Evolutionary conservation across 768 basidiomycete genomes (phyloP).

Genomic region (Lactarius tabidus): DNA sequence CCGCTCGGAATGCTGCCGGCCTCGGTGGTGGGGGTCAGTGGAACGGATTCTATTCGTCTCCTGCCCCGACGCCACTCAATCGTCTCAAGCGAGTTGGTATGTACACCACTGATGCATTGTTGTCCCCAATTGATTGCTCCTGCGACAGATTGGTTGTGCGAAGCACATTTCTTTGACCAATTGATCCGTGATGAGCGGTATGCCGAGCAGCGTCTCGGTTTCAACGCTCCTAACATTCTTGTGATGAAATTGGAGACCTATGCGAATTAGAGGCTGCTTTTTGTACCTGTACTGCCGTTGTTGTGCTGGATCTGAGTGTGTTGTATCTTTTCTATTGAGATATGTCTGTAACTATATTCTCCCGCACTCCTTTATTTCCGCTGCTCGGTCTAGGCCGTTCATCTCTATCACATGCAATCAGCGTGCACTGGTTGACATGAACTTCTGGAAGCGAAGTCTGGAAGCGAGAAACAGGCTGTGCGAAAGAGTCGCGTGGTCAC

Average conservation of each 20-base stretch:
- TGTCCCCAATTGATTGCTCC: background rate
- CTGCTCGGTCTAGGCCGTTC: background rate
- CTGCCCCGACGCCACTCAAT: conserved; percentile 41
- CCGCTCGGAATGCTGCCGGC: conserved; percentile 38
- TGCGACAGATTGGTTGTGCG: conserved; percentile 71
- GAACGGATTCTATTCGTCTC: conserved; percentile 42
- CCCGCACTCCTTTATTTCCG: background rate
- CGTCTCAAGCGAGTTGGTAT: conserved; percentile 60
- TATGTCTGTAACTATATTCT: background rate
- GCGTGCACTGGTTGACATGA: background rate
- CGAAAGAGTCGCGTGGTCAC: conserved; percentile 9
- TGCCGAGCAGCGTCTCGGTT: conserved; percentile 58
- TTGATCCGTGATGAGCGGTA: conserved; percentile 60
- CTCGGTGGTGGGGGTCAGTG: conserved; percentile 37
- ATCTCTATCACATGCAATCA: background rate
- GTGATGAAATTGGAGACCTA: conserved; percentile 59
- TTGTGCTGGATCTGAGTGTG: background rate
- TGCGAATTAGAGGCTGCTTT: conserved; percentile 6
- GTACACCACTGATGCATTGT: conserved; percentile 30
- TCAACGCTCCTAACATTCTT: conserved; percentile 74
- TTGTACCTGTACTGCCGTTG: background rate
- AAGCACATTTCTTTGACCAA: conserved; percentile 65
- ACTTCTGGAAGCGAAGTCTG: background rate
- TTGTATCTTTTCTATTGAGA: background rate
- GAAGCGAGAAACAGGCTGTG: background rate